Base-by-base conservation (phyloP, 495 filamentous ascomycete species). In the Aspergillus homomorphus region DNA sequence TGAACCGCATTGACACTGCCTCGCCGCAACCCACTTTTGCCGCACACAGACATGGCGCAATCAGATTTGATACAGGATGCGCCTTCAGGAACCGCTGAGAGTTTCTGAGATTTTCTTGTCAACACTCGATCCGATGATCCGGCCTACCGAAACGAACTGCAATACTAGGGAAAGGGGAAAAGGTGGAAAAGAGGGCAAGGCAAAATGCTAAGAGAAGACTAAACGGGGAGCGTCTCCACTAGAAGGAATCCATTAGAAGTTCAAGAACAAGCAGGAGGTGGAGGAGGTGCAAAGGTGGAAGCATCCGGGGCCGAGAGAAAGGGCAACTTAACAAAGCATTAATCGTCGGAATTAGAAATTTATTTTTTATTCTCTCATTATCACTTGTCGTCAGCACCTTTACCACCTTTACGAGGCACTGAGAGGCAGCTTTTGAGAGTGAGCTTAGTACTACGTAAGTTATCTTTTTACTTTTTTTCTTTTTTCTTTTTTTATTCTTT, bases 251-350 rank as follows among this genome's bases (percentile, higher is more conserved):
- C 48, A 51, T 28, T 28, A 28, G 48, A 51, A 51, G 24, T 28
- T 28, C 24, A 30, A 51, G 48, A 51, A 51, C 19, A 28, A 51
- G 48, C 48, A 51, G 48, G 28, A 51, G 21, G 33, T 38, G n/a
- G n/a, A n/a, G n/a, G n/a, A n/a, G n/a, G n/a, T n/a, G n/a, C n/a
- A n/a, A n/a, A n/a, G n/a, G n/a, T n/a, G 33, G 33, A 12, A 38
- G 15, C 15, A 38, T 38, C 33, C 33, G 33, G 33, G 33, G 33
- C 33, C 33, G 33, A 30, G 10, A 30, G 26, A 30, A 30, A 30
- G 26, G 26, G 26, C 26, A 30, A 38, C 33, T 38, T 38, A 5
- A 38, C 33, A 38, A 38, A 12, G 15, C 33, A 38, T 38, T 38
- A 38, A 5, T 38, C 6, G 8, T 38, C 33, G 33, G 33, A 38